Conservation (phyloP, 2,329 filamentous ascomycete genomes). For the Epicoccum sorghinum region DNA sequence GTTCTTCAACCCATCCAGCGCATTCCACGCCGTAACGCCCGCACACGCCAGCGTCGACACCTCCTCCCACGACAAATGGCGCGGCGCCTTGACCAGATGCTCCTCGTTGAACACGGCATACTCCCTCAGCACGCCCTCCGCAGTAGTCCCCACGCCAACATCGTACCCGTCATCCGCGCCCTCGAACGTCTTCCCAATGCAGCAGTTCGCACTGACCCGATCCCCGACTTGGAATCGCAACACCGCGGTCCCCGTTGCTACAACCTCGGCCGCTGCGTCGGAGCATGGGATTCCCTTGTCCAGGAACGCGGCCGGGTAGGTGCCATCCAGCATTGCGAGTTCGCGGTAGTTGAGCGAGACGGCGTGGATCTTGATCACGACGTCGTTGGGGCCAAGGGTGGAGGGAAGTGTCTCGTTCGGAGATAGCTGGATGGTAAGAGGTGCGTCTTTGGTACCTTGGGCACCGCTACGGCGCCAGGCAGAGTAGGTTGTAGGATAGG, state of each 20-base stretch:
- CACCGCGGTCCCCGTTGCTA: conserved; percentile 26
- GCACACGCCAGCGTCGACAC: conserved; percentile 33
- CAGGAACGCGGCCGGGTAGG: conserved; percentile 18
- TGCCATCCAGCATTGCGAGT: conserved; percentile 28
- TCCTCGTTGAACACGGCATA: conserved; percentile 35
- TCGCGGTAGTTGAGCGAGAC: conserved; percentile 40
- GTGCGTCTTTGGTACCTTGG: conserved; percentile 1
- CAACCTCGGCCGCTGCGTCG: conserved; percentile 35
- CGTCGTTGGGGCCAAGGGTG: conserved; percentile 20
- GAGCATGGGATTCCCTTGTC: conserved; percentile 29
- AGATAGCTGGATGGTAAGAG: conserved; percentile 2
- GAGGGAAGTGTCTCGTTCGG: conserved; percentile 20
- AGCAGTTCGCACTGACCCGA: conserved; percentile 25
- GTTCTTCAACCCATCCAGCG: conserved; percentile 23
- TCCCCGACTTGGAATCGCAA: conserved; percentile 29
- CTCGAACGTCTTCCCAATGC: conserved; percentile 14
- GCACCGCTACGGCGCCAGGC: conserved; percentile 11
- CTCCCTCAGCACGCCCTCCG: conserved; percentile 29
- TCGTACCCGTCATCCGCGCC: conserved; percentile 15
- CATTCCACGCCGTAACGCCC: conserved; percentile 33
- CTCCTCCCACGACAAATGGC: conserved; percentile 36
- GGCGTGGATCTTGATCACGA: conserved; percentile 34
- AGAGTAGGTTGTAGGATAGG: conserved; percentile 8
- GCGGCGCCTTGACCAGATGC: conserved; percentile 30
- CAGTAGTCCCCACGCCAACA: conserved; percentile 17